Percentiles rank a stretch among this genome's conserved stretches.
Evolutionary conservation across 2,329 filamentous ascomycete genomes (phyloP).

Genomic region (Neurospora crassa): DNA sequence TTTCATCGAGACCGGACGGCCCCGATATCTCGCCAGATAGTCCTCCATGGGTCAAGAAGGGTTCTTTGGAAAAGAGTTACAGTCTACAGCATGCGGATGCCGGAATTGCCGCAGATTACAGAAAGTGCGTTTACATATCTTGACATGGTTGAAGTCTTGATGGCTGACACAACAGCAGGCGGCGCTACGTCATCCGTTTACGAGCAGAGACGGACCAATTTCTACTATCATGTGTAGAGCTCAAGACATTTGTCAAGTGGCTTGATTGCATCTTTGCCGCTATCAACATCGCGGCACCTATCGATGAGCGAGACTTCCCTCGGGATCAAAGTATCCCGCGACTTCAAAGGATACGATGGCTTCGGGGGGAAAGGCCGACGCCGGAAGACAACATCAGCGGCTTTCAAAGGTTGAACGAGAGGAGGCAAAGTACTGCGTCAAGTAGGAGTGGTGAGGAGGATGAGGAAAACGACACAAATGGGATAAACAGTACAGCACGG

Average conservation of each 20-base stretch:
- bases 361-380: slow-evolving; percentile 28
- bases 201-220: slow-evolving; percentile 67
- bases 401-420: slow-evolving; percentile 16
- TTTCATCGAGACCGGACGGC: slow-evolving; percentile 34
- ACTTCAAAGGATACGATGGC: slow-evolving; percentile 43
- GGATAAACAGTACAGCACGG: slow-evolving; percentile 10
- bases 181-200: slow-evolving; percentile 59
- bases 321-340: slow-evolving; percentile 52
- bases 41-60: slow-evolving; percentile 41
- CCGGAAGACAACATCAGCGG: slow-evolving; percentile 17
- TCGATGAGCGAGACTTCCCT: slow-evolving; percentile 61
- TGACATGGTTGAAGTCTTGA: not conserved
- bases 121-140: slow-evolving; percentile 41
- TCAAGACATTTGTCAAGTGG: slow-evolving; percentile 59
- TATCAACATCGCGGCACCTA: slow-evolving; percentile 59
- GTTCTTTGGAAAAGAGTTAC: slow-evolving; percentile 55
- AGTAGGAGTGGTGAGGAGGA: slow-evolving; percentile 9
- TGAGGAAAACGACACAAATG: slow-evolving; percentile 7
- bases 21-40: slow-evolving; percentile 40
- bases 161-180: slow-evolving; percentile 27
- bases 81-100: slow-evolving; percentile 67
- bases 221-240: slow-evolving; percentile 54
- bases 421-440: slow-evolving; percentile 7
- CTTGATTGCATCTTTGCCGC: slow-evolving; percentile 61
- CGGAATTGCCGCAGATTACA: slow-evolving; percentile 63